Percentiles rank a stretch among this genome's conserved stretches.
Evolutionary conservation across 768 basidiomycete genomes (phyloP).

Genomic region (Tricholoma bakamatsutake): DNA sequence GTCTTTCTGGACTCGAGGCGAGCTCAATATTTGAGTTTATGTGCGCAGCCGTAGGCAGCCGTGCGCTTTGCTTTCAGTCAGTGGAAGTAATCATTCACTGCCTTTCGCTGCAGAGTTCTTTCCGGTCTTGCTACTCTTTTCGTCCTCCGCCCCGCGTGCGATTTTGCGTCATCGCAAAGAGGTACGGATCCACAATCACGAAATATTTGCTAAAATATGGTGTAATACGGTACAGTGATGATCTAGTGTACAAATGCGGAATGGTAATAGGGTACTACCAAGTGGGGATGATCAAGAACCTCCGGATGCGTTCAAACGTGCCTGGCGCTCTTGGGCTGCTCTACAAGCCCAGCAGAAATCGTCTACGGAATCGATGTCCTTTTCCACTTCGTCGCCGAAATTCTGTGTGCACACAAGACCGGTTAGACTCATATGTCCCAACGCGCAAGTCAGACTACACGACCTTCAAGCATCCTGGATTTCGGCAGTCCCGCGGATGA

Average conservation of each 20-base stretch:
- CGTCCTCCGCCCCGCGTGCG: slow-evolving; percentile 3
- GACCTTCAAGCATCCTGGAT: slow-evolving; percentile 52
- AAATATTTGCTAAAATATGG: slow-evolving; percentile 3
- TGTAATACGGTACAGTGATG: background rate
- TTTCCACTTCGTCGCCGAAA: slow-evolving; percentile 64
- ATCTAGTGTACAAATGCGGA: slow-evolving; percentile 10
- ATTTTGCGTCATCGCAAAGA: slow-evolving; percentile 11
- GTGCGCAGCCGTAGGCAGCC: too few species aligned
- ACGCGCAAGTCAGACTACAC: slow-evolving; percentile 14
- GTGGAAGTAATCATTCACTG: background rate
- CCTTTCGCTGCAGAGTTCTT: slow-evolving; percentile 3
- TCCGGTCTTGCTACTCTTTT: background rate
- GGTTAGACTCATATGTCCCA: background rate
- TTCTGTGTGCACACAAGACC: slow-evolving; percentile 32
- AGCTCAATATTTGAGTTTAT: too few species aligned
- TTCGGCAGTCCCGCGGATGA: slow-evolving; percentile 53
- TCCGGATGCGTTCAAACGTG: slow-evolving; percentile 13
- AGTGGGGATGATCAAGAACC: background rate
- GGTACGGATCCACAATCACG: slow-evolving; percentile 8
- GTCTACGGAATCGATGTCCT: slow-evolving; percentile 63
- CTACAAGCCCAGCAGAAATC: slow-evolving; percentile 69
- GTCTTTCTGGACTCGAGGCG: too few species aligned
- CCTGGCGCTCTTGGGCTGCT: slow-evolving; percentile 42
- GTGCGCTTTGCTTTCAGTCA: too few species aligned
- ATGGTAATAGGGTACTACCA: background rate